Conservation (phyloP, 768 basidiomycete species). For the Suillus luteus region DNA sequence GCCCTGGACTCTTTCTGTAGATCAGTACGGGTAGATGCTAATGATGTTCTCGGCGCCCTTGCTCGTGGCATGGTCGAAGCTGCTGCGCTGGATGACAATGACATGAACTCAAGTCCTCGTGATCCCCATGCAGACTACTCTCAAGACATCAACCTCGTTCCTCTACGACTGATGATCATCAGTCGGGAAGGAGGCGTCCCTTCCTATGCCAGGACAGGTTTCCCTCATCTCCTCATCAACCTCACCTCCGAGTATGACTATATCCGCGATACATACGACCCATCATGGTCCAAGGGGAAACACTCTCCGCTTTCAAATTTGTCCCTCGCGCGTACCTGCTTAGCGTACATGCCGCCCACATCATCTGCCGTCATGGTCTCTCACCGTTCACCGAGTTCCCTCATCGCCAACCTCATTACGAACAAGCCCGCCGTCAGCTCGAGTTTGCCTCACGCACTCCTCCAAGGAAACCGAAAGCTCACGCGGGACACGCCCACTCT, state of each 20-base stretch:
- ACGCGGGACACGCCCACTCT: constrained; percentile 92
- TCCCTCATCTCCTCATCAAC: constrained; percentile 96
- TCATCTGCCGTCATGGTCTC: constrained; percentile 97
- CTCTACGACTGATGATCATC: constrained; percentile 95
- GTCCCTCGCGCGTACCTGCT: constrained; percentile 79
- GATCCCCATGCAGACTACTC: constrained; percentile 42
- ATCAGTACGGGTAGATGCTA: constrained; percentile 80
- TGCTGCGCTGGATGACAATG: constrained; percentile 49
- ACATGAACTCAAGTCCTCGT: constrained; percentile 29
- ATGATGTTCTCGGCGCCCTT: constrained; percentile 87
- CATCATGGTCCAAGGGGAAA: constrained; percentile 72
- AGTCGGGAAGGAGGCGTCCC: constrained; percentile 96
- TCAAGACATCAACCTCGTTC: constrained; percentile 80
- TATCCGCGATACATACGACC: constrained; percentile 83
- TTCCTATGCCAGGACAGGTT: constrained; percentile 92
- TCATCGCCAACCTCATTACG: constrained; percentile 97
- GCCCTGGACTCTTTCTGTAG: constrained; percentile 90
- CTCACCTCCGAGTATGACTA: constrained; percentile 82
- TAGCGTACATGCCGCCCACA: constrained; percentile 88
- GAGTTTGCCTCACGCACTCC: constrained; percentile 89
- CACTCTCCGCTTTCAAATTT: constrained; percentile 89
- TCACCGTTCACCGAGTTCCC: constrained; percentile 91
- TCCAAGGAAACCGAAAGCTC: constrained; percentile 83
- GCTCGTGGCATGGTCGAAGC: constrained; percentile 78
- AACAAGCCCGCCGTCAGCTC: constrained; percentile 97